phyloP scores from a whole-genome alignment of 495 filamentous ascomycete species.

The Penicillium maclennaniae region DNA sequence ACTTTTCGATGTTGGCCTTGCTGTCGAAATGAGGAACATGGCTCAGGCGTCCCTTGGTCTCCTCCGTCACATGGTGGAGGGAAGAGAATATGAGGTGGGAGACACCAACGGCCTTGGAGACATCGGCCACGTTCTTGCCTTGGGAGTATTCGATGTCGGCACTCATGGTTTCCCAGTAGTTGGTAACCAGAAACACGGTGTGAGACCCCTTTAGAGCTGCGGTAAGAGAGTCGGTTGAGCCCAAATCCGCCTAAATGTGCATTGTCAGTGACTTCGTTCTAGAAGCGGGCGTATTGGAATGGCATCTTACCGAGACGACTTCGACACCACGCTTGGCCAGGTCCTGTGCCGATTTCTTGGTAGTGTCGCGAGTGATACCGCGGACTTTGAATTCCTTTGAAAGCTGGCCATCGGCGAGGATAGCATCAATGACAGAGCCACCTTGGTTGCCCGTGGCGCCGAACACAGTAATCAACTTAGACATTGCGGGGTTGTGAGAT shows the following conservation, averaged over 20 bases:
- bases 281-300: background rate
- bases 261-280: background rate
- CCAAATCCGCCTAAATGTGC: constrained; percentile 43
- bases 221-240: constrained; percentile 44
- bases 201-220: constrained; percentile 33
- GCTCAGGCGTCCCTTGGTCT: constrained; percentile 15
- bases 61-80: constrained; percentile 14
- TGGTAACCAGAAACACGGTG: constrained; percentile 29
- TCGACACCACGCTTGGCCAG: constrained; percentile 21
- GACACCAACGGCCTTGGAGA: constrained; percentile 28
- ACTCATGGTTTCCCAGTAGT: constrained; percentile 19
- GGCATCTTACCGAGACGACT: constrained; percentile 16
- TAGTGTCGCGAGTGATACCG: constrained; percentile 29
- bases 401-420: constrained; percentile 23
- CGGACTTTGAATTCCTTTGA: constrained; percentile 38
- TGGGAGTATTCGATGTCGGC: constrained; percentile 41
- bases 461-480: constrained; percentile 43
- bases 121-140: constrained; percentile 54
- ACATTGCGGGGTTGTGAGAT: constrained; percentile 3
- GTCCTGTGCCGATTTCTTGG: constrained; percentile 20
- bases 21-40: constrained; percentile 28
- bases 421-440: constrained; percentile 24
- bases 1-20: constrained; percentile 40
- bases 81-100: constrained; percentile 27
- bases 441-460: constrained; percentile 45